Base-by-base conservation (phyloP, 2,329 filamentous ascomycete genomes). In the Stromatinia cepivora region DNA sequence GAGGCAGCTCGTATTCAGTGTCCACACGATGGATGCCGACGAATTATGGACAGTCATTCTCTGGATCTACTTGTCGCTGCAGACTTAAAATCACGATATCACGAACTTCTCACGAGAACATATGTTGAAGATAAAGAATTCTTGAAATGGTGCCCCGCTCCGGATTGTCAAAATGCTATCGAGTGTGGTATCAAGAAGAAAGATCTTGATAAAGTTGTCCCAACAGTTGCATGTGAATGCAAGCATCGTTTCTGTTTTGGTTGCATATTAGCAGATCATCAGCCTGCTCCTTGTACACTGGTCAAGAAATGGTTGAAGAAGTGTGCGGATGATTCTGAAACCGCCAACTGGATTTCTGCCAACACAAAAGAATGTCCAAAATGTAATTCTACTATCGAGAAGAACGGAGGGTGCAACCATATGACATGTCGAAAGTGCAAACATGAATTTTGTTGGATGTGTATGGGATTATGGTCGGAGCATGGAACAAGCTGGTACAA, bases 401-500 rank as follows among this genome's bases (percentile, higher is more conserved):
- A 99, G 87, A 99, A 99, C 74, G 94, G 94, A 66, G 94, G 94
- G 4, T 97, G 94, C 83, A 97, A 97, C 82, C 94, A 97, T 80
- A 97, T 97, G 94, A 97, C 94, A 0, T 97, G 94, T 79, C 86
- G 94, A 69, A 97, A 97, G 80, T 97, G 94, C 83, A 93, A 93
- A 77, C 90, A 97, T 78, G 94, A 97, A 78, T 97, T 99, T 78
- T 99, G 95, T 82, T 99, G 95, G 95, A 98, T 99, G 92, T 99
- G 95, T 78, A 99, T 99, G 95, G 95, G 95, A 0, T 84, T 97
- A 0, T 99, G 95, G 95, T 96, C 93, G 0, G 95, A 99, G 81
- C 95, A 99, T 79, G 95, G 95, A 72, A 99, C 94, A 4, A 97
- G 93, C 81, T 99, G 95, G 95, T 99, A 99, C 84, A 99, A 97